Base-by-base conservation (phyloP, 169 alveolate species). In the Eimeria praecox region DNA sequence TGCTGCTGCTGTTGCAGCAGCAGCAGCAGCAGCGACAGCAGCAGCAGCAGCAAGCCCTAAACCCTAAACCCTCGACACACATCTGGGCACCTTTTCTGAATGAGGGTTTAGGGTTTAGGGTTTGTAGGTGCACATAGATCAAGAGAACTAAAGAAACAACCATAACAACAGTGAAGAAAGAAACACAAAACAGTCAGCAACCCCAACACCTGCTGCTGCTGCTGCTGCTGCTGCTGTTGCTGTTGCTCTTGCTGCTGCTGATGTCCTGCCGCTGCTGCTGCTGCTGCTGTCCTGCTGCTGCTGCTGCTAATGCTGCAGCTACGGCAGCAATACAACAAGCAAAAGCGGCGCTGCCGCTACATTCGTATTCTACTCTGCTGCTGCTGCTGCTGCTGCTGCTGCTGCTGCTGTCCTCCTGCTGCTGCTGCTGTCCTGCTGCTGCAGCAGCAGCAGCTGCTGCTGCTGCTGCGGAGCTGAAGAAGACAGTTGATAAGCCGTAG, bases 341-440 rank as follows among this genome's bases (percentile, higher is more conserved):
- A 5, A 20, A n/a, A 33, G 30, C 44, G 18, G 78, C 78, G 78
- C 78, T 66, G 38, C 78, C 30, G 78, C 78, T 24, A 30, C 78
- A 66, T 24, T 22, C 49, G 49, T 49, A 8, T 9, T 49, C 3
- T 77, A 35, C 8, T 3, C 87, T 8, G 6, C 30, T 30, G 87
- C 87, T 77, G 56, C 87, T 77, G 54, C 87, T 30, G 87, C 49
- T 77, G 87, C 87, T 8, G 10, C 87, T 77, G 54, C 52, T 77
- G 56, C 49, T 3, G 87, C 8, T n/a, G n/a, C n/a, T n/a, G n/a
- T n/a, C n/a, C 87, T 30, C 52, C 49, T 77, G 87, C 87, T 8
- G 10, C 87, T 77, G 54, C 52, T 77, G 56, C 49, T 3, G 87
- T 20, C n/a, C n/a, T n/a, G n/a, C 87, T 8, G 6, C 30, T 30